Evolutionary conservation across 441 rosid genomes (phyloP).

Genomic region (Corymbia calophylla): DNA sequence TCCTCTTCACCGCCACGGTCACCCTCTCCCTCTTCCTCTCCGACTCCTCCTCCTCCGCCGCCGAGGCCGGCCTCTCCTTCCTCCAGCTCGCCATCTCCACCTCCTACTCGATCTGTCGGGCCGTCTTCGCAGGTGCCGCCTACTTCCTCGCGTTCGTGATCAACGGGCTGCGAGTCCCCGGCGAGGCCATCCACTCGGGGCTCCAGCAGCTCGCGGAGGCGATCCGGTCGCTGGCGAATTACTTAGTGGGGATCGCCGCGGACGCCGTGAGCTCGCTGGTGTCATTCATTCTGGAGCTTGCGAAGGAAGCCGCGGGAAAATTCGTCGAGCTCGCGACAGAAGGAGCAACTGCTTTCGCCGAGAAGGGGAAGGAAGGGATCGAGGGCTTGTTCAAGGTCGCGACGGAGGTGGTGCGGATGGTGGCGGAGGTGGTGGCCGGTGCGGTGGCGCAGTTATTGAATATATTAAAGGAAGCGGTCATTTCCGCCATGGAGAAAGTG

Average conservation of each 20-base stretch:
- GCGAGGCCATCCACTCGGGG: not conserved
- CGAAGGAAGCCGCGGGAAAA: not conserved
- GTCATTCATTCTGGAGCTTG: not conserved
- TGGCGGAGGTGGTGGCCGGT: not conserved
- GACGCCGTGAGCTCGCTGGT: not conserved
- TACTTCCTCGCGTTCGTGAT: not conserved
- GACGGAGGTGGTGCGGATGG: not conserved
- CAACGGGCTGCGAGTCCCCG: not conserved
- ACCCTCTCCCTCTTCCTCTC: not conserved
- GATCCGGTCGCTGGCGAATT: not conserved
- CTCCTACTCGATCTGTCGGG: not conserved
- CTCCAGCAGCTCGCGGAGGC: not conserved
- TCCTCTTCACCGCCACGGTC: not conserved
- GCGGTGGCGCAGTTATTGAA: not conserved
- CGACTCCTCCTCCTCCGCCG: not conserved
- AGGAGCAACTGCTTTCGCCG: not conserved
- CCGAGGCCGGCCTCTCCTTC: not conserved
- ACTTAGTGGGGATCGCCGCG: not conserved
- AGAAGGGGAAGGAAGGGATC: not conserved
- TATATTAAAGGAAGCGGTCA: not conserved
- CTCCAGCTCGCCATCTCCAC: not conserved
- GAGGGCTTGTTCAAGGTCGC: not conserved
- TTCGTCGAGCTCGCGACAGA: not conserved
- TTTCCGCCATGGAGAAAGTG: not conserved
- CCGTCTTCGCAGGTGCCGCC: not conserved